phyloP scores from a whole-genome alignment of 441 rosid species.

The Aleurites moluccanus region DNA sequence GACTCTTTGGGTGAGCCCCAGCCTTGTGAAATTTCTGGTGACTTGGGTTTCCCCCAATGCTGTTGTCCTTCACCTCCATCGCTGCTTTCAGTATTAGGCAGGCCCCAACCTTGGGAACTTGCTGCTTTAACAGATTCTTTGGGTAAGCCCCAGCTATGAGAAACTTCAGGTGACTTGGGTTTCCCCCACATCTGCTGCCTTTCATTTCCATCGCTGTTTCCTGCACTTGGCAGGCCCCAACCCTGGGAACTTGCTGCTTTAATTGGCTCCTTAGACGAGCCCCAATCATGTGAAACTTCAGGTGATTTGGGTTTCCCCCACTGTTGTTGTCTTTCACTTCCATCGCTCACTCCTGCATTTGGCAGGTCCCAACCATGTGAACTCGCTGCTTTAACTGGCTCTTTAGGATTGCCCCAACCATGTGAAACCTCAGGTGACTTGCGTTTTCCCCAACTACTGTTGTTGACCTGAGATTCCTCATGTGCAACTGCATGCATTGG shows the following conservation, averaged over 20 bases:
- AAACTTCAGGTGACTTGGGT: background rate
- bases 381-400: constrained; percentile 1
- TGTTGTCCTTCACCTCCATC: constrained; percentile 37
- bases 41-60: constrained; percentile 47
- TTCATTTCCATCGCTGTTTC: constrained; percentile 34
- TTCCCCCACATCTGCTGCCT: constrained; percentile 37
- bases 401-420: constrained; percentile 16
- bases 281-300: constrained; percentile 28
- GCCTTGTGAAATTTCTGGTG: constrained; percentile 41
- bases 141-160: constrained; percentile 11
- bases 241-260: background rate
- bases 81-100: constrained; percentile 4
- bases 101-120: constrained; percentile 16
- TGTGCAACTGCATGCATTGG: background rate
- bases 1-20: constrained; percentile 40
- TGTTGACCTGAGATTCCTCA: background rate
- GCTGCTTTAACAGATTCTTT: constrained; percentile 15
- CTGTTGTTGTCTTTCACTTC: constrained; percentile 37
- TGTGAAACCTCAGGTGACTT: background rate
- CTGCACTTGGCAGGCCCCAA: constrained; percentile 11
- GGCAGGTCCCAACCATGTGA: constrained; percentile 9
- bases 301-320: constrained; percentile 32
- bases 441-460: constrained; percentile 35
- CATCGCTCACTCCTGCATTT: constrained; percentile 26
- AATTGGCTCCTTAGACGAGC: constrained; percentile 15